Evolutionary conservation across 371 early-diverging fungal genomes (phyloP).

Genomic region (Mucor racemosus): DNA sequence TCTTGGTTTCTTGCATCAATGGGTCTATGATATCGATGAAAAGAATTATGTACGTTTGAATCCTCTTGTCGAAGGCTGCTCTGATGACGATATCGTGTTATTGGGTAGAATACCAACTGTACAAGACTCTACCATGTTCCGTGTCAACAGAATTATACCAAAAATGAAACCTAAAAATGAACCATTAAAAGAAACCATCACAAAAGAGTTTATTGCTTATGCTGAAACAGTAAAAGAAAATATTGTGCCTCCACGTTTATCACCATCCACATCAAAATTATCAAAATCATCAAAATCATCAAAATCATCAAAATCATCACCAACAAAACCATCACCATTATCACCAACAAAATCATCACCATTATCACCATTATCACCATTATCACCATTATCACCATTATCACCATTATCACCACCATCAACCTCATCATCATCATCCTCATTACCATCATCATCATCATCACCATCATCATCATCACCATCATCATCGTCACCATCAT

Average conservation of each 20-base stretch:
- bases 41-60: conserved; percentile 60
- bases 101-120: conserved; percentile 18
- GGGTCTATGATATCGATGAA: conserved; percentile 72
- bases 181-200: neutral
- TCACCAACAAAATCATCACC: no score
- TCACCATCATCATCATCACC: no score
- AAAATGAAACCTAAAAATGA: neutral
- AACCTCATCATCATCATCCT: no score
- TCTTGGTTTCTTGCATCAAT: conserved; percentile 78
- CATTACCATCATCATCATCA: no score
- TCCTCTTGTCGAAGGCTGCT: conserved; percentile 45
- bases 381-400: no score
- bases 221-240: neutral
- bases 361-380: no score
- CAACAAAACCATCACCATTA: no score
- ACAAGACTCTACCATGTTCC: neutral
- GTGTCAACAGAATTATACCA: neutral
- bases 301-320: no score
- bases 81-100: conserved; percentile 12
- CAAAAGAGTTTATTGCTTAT: neutral
- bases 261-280: neutral
- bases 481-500: no score
- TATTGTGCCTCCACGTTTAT: neutral
- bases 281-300: neutral
- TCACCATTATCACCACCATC: no score